phyloP scores from a whole-genome alignment of 176 grass and related monocot genomes.

The Rhynchospora tenuis region DNA sequence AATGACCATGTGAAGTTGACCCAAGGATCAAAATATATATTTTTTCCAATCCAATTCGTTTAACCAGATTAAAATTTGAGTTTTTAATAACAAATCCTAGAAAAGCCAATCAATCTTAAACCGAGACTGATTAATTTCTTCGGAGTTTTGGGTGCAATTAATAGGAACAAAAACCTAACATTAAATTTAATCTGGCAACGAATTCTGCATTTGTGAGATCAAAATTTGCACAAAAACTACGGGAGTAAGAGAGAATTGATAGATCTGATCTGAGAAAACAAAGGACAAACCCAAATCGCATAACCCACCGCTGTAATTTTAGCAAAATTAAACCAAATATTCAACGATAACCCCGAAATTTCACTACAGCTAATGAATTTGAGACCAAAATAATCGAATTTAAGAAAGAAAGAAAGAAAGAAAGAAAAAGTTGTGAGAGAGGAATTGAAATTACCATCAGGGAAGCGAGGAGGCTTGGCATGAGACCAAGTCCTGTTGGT shows the following conservation, averaged over 20 bases:
- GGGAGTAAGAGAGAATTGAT: background rate
- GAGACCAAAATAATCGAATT: background rate
- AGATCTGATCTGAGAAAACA: background rate
- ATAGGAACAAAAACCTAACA: background rate
- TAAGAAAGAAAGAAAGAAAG: background rate
- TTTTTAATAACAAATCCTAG: background rate
- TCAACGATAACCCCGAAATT: background rate
- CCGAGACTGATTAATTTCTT: background rate
- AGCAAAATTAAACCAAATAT: background rate
- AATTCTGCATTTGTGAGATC: background rate
- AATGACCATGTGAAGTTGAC: background rate
- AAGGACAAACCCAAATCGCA: background rate
- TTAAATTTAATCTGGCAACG: background rate
- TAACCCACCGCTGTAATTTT: background rate
- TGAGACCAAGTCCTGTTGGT: background rate
- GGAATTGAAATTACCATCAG: conserved; percentile 1
- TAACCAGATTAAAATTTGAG: background rate
- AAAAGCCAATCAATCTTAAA: background rate
- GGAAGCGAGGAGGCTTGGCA: conserved; percentile 3
- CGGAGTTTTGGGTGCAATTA: background rate
- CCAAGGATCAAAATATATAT: background rate
- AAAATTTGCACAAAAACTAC: background rate
- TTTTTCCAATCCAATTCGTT: background rate
- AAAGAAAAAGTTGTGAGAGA: background rate
- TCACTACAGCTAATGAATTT: background rate